These are phyloP conservation scores for Cicer cuneatum DNA, from an alignment of 306 rosid genomes.

Conservation along the genomic window DNA sequence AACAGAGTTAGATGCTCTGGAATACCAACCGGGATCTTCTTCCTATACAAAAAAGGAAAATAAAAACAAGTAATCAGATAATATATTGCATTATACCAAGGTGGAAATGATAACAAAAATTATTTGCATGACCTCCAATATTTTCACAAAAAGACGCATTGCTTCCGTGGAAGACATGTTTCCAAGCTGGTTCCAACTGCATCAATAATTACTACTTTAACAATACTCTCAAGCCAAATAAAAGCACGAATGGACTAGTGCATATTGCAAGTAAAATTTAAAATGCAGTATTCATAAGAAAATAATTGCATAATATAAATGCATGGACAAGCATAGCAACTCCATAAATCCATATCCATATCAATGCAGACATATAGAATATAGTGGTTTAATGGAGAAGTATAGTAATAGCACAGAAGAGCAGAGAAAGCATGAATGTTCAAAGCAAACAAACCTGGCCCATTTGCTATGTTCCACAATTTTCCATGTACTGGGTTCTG, in stretches of 20 bases:
- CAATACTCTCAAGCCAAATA: slow-evolving; percentile 32
- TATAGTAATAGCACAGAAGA: slow-evolving; percentile 22
- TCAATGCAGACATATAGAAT: slow-evolving; percentile 20
- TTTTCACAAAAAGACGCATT: slow-evolving; percentile 97
- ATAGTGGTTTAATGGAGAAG: slow-evolving; percentile 11
- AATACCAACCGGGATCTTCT: slow-evolving; percentile 98
- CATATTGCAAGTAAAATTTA: slow-evolving; percentile 4
- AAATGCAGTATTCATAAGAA: slow-evolving; percentile 8
- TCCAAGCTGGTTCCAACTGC: slow-evolving; percentile 98
- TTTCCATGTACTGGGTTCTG: slow-evolving; percentile 93
- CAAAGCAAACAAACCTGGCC: slow-evolving; percentile 73
- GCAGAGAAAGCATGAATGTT: slow-evolving; percentile 10
- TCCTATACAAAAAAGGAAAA: slow-evolving; percentile 59
- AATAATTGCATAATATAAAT: slow-evolving; percentile 13
- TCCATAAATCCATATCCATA: slow-evolving; percentile 7
- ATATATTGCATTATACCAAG: slow-evolving; percentile 28
- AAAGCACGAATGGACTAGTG: slow-evolving; percentile 1
- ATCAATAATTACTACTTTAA: slow-evolving; percentile 43
- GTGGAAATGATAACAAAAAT: slow-evolving; percentile 28
- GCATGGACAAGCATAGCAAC: slow-evolving; percentile 18
- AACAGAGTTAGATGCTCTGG: slow-evolving; percentile 81
- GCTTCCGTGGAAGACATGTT: slow-evolving; percentile 87
- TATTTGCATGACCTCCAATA: slow-evolving; percentile 74
- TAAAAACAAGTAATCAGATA: slow-evolving; percentile 37
- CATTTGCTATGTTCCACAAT: slow-evolving; percentile 92